Conservation (phyloP, 352 stramenopile genomes). For the Globisporangium cylindrosporum region DNA sequence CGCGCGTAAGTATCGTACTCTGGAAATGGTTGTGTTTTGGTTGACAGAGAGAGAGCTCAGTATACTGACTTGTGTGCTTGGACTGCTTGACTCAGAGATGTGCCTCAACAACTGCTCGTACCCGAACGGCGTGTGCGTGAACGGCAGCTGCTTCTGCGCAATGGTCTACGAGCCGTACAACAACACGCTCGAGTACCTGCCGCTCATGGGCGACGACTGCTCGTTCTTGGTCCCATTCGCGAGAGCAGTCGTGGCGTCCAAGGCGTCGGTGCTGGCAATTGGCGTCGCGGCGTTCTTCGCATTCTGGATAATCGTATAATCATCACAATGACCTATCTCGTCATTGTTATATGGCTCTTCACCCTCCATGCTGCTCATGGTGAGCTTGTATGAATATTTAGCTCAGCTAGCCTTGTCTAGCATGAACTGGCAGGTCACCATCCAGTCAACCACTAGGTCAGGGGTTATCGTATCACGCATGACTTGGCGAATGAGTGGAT, state of each 20-base stretch:
- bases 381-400: not conserved
- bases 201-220: constrained; percentile 81
- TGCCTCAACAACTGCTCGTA: constrained; percentile 98
- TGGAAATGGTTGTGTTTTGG: not conserved
- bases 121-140: constrained; percentile 93
- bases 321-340: not conserved
- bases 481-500: not conserved
- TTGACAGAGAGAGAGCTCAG: not conserved
- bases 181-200: constrained; percentile 80
- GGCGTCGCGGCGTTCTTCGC: not conserved
- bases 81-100: constrained; percentile 40
- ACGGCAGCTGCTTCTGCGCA: constrained; percentile 88
- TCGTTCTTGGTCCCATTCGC: constrained; percentile 80
- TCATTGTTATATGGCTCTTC: not conserved
- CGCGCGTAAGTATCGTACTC: constrained; percentile 34
- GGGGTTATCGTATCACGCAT: not conserved
- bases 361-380: not conserved
- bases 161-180: constrained; percentile 95
- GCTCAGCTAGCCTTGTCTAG: not conserved
- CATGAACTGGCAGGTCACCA: not conserved
- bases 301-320: constrained; percentile 11
- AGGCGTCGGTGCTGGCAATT: constrained; percentile 7
- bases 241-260: constrained; percentile 13
- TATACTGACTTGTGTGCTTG: not conserved
- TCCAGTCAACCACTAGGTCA: not conserved